These are phyloP conservation scores for Phytophthora sp. DNA, from an alignment of 352 stramenopile species.

Conservation along the genomic window DNA sequence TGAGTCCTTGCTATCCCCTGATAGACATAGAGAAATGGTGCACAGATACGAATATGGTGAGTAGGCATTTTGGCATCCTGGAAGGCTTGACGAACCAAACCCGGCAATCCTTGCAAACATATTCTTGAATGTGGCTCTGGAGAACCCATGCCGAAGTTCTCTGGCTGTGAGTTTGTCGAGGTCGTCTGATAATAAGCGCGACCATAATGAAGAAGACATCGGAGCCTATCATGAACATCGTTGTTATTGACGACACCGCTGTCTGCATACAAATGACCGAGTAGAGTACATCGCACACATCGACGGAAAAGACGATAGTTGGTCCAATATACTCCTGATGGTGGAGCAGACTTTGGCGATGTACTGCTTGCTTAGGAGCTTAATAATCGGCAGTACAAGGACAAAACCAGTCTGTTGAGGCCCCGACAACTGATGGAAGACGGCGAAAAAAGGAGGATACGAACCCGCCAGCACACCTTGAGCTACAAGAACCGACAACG, in stretches of 20 bases:
- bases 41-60: background rate
- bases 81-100: background rate
- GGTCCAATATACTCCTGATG: conserved; percentile 20
- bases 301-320: conserved; percentile 31
- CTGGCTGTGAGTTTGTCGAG: background rate
- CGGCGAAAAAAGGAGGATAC: conserved; percentile 14
- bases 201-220: conserved; percentile 15
- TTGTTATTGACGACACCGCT: conserved; percentile 11
- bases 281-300: conserved; percentile 41
- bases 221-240: conserved; percentile 9
- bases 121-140: background rate
- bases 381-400: conserved; percentile 8
- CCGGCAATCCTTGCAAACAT: background rate
- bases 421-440: conserved; percentile 12
- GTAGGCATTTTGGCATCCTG: too few species aligned
- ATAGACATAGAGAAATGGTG: background rate
- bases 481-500: background rate
- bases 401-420: conserved; percentile 12
- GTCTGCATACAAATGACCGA: conserved; percentile 30
- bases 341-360: conserved; percentile 6
- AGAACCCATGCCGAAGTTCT: background rate
- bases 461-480: background rate
- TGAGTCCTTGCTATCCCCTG: background rate
- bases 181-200: background rate
- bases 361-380: conserved; percentile 20